Base-by-base conservation (phyloP, 257 asterid species). In the Leonotis leonurus region DNA sequence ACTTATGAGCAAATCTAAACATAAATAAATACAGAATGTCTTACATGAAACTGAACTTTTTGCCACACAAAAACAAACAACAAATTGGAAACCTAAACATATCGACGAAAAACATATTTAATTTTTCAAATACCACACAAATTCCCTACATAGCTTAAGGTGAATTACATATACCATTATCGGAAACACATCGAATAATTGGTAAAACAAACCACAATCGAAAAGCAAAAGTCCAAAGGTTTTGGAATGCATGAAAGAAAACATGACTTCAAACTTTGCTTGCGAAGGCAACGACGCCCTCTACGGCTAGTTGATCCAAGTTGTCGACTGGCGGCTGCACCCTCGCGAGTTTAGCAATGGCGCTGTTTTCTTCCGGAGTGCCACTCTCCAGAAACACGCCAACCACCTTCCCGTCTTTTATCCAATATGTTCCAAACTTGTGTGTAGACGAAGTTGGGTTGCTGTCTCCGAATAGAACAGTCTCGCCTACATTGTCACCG, bases 381-480 rank as follows among this genome's bases (percentile, higher is more conserved):
- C 98, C 98, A 17, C 96, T 75, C 80, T 88, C 96, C 72, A 88
- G 68, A 80, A 90, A 90, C 52, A 60, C 96, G 36, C 96, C 98
- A 2, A 83, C 76, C 3, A 90, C 89, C 65, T 88, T 88, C 22
- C 98, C 94, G 8, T 88, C 86, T 68, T 85, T 80, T 80, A 88
- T 82, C 98, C 98, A 88, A 62, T 88, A 90, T 39, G 88, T 29
- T 52, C 98, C 98, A 32, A 90, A 90, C 75, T 84, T 90, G 89
- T 85, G 96, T 16, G 81, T 82, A 0, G 83, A 13, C 21, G 98
- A 90, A 7, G 72, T 74, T 21, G 94, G 96, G 66, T 39, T 65
- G 73, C 21, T 78, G 70, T 90, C 98, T 0, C 98, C 98, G 20
- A 90, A 90, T 35, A 85, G 75, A 27, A 90, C 86, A 3, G 83